These are phyloP conservation scores for Spinellus fusiger DNA, from an alignment of 192 early-diverging fungal genomes.

Conservation along the genomic window DNA sequence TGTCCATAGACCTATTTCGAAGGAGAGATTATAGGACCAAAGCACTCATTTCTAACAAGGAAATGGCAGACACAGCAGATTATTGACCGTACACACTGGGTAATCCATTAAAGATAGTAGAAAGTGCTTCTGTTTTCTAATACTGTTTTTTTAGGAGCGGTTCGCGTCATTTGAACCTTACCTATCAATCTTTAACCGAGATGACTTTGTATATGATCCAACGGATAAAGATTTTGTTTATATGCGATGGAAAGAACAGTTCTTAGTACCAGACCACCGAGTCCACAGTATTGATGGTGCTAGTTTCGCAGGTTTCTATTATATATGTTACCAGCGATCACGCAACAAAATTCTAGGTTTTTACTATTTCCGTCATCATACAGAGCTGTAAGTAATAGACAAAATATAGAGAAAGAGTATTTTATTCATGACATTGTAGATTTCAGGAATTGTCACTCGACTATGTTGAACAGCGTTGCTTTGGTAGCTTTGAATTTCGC, in stretches of 20 bases:
- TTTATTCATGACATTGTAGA: constrained; percentile 19
- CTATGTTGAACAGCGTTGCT: constrained; percentile 33
- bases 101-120: too few relatives aligned
- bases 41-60: constrained; percentile 70
- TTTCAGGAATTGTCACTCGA: constrained; percentile 41
- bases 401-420: not conserved
- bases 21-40: constrained; percentile 79
- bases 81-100: constrained; percentile 75
- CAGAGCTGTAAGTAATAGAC: constrained; percentile 40
- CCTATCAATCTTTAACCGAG: constrained; percentile 39
- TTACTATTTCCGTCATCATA: constrained; percentile 53
- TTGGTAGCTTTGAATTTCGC: constrained; percentile 43
- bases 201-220: constrained; percentile 36
- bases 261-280: constrained; percentile 80
- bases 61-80: constrained; percentile 80
- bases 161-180: constrained; percentile 41
- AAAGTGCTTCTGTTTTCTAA: too few relatives aligned
- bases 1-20: constrained; percentile 68
- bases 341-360: constrained; percentile 58
- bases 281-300: constrained; percentile 73
- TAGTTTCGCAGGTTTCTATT: constrained; percentile 89
- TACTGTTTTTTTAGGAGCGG: constrained; percentile 20
- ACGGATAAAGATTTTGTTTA: constrained; percentile 58
- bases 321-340: constrained; percentile 65
- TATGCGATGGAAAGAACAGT: constrained; percentile 94